Base-by-base conservation (phyloP, 2,329 filamentous ascomycete species). In the Cladosporium sp. region DNA sequence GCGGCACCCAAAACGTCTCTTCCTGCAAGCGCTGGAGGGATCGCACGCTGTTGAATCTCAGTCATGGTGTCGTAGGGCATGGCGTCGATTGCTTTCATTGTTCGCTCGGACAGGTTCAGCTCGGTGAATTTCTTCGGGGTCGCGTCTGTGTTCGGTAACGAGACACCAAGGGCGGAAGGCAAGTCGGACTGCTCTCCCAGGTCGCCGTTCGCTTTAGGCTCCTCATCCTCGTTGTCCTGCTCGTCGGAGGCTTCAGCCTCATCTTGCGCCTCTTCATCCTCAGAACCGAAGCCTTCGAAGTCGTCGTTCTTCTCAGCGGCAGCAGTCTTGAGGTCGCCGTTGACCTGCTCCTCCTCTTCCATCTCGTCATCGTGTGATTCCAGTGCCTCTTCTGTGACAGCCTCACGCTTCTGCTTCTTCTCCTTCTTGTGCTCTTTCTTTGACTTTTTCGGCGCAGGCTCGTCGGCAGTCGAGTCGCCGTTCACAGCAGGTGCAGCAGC, bases 41-140 rank as follows among this genome's bases (percentile, higher is more conserved):
- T 95, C 11, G 85, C 86, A 65, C 86, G 80, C 60, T 83, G 80
- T 70, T 97, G 93, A 59, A 97, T 96, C 67, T 93, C 88, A 1
- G 93, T 97, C 91, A 98, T 96, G 41, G 79, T 91, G 63, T 86
- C 84, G 67, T 97, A 96, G 12, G 87, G 87, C 92, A 98, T 97
- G 56, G 86, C 88, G 51, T 84, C 72, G 60, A 96, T 90, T 7
- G 90, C 91, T 72, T 86, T 83, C 78, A 91, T 86, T 0, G 90
- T 96, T 70, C 88, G 90, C 19, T 91, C 86, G 1, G 88, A 93
- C 9, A 98, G 78, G 49, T 87, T 87, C 55, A 98, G 76, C 57
- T 97, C 86, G 29, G 81, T 72, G 65, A 96, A 95, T 45, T 83
- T 82, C 62, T 84, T 75, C 18, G 84, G 83, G 50, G 85, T 79